A percentile compares a stretch with the other conserved stretches of the same genome.
Conservation (phyloP, 108 stramenopile species). For the Craspedostauros australis region DNA sequence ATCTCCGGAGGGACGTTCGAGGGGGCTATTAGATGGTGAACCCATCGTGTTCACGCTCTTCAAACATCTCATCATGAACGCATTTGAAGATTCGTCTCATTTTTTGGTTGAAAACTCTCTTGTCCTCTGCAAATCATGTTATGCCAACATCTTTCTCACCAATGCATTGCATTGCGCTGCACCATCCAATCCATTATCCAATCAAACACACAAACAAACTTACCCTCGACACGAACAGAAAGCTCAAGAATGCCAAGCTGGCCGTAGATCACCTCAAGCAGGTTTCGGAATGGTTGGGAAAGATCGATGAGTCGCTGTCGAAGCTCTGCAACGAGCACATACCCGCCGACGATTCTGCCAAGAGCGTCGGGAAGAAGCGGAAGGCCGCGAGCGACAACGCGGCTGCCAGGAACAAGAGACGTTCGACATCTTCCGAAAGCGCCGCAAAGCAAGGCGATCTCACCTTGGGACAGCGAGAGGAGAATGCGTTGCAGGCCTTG, state of each 20-base stretch:
- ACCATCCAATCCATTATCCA: too few species aligned
- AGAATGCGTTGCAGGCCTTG: conserved; percentile 56
- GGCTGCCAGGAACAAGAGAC: conserved; percentile 10
- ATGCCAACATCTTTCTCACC: too few species aligned
- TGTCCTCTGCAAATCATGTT: too few species aligned
- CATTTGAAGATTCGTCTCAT: too few species aligned
- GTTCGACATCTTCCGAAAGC: conserved; percentile 3
- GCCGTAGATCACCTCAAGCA: conserved; percentile 55
- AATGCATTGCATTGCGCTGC: too few species aligned
- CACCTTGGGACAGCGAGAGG: conserved; percentile 62
- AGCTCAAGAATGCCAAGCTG: conserved; percentile 53
- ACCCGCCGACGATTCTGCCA: conserved; percentile 9
- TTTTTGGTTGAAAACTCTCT: too few species aligned
- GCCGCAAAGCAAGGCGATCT: conserved; percentile 19
- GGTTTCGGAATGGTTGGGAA: conserved; percentile 47
- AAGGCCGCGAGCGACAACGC: conserved; percentile 12
- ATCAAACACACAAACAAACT: too few species aligned
- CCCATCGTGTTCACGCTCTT: too few species aligned
- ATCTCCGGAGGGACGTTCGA: too few species aligned
- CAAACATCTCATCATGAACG: too few species aligned
- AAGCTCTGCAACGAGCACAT: conserved; percentile 38
- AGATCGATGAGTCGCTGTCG: conserved; percentile 60
- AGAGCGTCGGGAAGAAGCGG: conserved; percentile 26
- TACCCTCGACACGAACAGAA: conserved; percentile 35
- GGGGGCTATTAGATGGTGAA: too few species aligned